Base-by-base conservation (phyloP, 768 basidiomycete genomes). In the Lentinula edodes region DNA sequence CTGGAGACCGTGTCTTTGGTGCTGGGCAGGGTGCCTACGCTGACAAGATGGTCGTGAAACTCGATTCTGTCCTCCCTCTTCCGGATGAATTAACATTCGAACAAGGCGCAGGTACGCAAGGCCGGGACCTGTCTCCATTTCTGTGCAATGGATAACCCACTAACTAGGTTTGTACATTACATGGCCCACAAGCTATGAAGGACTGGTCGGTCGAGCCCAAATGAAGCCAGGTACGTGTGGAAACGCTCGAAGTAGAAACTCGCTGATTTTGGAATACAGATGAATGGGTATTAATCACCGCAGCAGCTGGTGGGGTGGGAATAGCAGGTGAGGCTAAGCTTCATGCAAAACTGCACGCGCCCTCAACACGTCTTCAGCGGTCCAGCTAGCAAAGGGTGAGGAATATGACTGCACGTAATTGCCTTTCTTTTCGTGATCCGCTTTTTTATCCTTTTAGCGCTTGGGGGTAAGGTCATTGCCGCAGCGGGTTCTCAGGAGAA, bases 241-340 rank as follows among this genome's bases (percentile, higher is more conserved):
- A 68, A 18, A 12, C n/a, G 35, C 39, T 2, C 23, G 7, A 34
- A 13, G 7, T 38, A 16, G 5, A 43, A 20, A 42, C 54, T 39
- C 38, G 1, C 41, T 6, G 55, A 53, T 43, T 16, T 34, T 18
- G 20, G 9, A 15, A 48, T 20, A 15, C 53, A 90, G 91, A 90
- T 20, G 96, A 98, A 75, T 94, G 89, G 84, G 84, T 97, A 3
- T 84, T 99, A 2, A 88, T 98, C 4, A 93, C 93, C 54, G 96
- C 95, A 6, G 91, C 92, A n/a, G 96, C 95, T 1, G 96, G 96
- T 3, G 96, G 95, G 12, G 95, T 98, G 5, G 95, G 95, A 0
- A 86, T 96, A 55, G 87, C 88, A 6, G 51, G 51, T 52, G 51
- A 34, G 35, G 13, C 15, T 18, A 18, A 36, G 32, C 35, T 34